A percentile compares a stretch with the other conserved stretches of the same genome.
These are phyloP conservation scores for Cyanidium caldarium DNA, from an alignment of 23 red algal species.

Conservation along the genomic window DNA sequence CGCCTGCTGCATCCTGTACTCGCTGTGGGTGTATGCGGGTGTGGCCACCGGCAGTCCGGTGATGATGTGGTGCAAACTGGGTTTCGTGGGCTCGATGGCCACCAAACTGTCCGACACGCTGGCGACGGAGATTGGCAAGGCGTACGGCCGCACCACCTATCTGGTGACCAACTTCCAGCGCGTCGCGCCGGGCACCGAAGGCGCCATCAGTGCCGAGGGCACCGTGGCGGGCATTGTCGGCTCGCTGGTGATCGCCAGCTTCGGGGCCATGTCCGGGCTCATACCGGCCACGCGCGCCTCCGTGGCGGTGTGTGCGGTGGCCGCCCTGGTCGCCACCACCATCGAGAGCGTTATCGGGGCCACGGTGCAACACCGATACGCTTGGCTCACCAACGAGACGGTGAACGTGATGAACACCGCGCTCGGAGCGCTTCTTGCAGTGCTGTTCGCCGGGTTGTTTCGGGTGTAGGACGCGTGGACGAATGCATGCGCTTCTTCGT, in stretches of 20 bases:
- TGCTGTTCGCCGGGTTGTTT: not conserved
- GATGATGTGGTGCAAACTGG: too few relatives aligned
- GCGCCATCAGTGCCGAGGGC: conserved; percentile 80
- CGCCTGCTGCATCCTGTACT: conserved; percentile 13
- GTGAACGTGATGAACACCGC: conserved; percentile 91
- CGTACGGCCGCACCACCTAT: conserved; percentile 63
- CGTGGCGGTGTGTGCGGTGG: conserved; percentile 16
- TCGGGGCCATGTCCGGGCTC: conserved; percentile 23
- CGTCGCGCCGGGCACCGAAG: conserved; percentile 67
- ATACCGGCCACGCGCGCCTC: not conserved
- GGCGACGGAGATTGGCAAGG: conserved; percentile 87
- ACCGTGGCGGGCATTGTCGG: conserved; percentile 36
- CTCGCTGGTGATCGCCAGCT: conserved; percentile 14
- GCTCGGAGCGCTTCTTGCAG: conserved; percentile 37
- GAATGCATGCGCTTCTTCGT: too few relatives aligned
- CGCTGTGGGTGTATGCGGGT: not conserved
- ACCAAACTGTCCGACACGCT: conserved; percentile 78
- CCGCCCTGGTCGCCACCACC: conserved; percentile 46
- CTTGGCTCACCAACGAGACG: conserved; percentile 50
- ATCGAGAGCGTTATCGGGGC: conserved; percentile 64
- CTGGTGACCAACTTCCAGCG: conserved; percentile 42
- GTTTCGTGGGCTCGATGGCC: conserved; percentile 37
- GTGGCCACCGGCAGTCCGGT: not conserved
- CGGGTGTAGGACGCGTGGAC: too few relatives aligned
- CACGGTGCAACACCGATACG: conserved; percentile 28